phyloP scores from a whole-genome alignment of 2,329 filamentous ascomycete genomes.

The Thielaviopsis populi region DNA sequence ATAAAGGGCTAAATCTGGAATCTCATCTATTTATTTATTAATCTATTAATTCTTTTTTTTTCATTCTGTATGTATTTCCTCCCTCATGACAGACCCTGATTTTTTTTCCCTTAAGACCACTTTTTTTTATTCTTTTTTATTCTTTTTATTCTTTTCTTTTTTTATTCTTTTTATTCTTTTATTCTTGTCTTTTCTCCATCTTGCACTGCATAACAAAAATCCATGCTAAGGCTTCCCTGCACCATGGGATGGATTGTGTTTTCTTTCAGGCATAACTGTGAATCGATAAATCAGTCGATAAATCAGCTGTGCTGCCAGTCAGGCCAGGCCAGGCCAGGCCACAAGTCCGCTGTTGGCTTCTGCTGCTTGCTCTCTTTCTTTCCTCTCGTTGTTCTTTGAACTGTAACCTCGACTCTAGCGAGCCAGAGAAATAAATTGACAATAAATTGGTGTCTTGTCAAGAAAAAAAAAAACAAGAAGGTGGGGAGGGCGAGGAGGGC shows the following conservation, averaged over 20 bases:
- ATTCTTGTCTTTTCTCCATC: background rate
- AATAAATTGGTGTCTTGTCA: background rate
- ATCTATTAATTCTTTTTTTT: background rate
- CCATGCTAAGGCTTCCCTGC: no score
- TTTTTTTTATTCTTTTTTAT: background rate
- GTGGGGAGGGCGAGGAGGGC: background rate
- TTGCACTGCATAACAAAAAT: background rate
- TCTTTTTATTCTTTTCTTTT: background rate
- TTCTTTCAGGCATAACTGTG: no score
- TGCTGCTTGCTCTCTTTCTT: no score
- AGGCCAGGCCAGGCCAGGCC: no score
- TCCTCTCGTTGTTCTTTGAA: no score
- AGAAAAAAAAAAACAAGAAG: no score
- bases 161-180: background rate
- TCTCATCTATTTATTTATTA: background rate
- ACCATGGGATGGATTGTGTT: no score
- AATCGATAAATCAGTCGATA: no score
- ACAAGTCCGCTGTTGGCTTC: no score
- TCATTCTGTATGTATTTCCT: background rate
- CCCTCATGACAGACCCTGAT: background rate
- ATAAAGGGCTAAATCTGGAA: slow-evolving; percentile 5
- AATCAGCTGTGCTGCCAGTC: no score
- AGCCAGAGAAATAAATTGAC: no score
- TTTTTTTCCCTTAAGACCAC: background rate
- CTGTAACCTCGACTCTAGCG: no score